Evolutionary conservation across 2,329 filamentous ascomycete genomes (phyloP).

Genomic region (Sarocladium strictum): DNA sequence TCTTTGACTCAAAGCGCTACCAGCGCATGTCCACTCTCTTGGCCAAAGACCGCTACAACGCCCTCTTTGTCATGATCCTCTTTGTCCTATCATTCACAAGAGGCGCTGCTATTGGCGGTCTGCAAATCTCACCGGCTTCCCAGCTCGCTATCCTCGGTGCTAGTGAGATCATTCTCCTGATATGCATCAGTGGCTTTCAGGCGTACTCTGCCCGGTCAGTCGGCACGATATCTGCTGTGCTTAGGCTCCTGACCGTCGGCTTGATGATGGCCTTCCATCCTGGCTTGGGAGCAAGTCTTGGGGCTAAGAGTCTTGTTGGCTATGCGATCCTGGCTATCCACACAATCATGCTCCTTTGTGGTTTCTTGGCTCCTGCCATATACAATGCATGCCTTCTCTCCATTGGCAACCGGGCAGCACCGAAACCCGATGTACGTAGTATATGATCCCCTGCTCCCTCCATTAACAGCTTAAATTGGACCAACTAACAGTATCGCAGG

Average conservation of each 20-base stretch:
- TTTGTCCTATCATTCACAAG: conserved; percentile 59
- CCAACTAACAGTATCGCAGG: not conserved
- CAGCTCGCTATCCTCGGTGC: conserved; percentile 64
- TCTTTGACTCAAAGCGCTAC: conserved; percentile 59
- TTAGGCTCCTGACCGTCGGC: conserved; percentile 41
- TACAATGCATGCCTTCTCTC: not conserved
- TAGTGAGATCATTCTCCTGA: conserved; percentile 60
- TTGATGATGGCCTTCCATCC: conserved; percentile 43
- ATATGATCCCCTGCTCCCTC: not conserved
- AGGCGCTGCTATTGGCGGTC: conserved; percentile 61
- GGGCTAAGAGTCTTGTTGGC: conserved; percentile 61
- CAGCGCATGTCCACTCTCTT: conserved; percentile 36
- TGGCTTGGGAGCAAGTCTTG: conserved; percentile 52
- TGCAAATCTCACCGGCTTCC: conserved; percentile 50
- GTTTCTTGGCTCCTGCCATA: not conserved
- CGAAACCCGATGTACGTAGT: not conserved
- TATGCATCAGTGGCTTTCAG: conserved; percentile 22
- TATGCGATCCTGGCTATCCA: conserved; percentile 63
- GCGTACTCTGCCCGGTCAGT: conserved; percentile 62
- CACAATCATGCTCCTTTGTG: conserved; percentile 40
- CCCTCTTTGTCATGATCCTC: conserved; percentile 58
- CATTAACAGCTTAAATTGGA: not conserved
- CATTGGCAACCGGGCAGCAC: not conserved
- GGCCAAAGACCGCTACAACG: conserved; percentile 37
- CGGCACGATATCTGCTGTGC: conserved; percentile 47